Base-by-base conservation (phyloP, 768 basidiomycete genomes). In the Boletus subparvulus region DNA sequence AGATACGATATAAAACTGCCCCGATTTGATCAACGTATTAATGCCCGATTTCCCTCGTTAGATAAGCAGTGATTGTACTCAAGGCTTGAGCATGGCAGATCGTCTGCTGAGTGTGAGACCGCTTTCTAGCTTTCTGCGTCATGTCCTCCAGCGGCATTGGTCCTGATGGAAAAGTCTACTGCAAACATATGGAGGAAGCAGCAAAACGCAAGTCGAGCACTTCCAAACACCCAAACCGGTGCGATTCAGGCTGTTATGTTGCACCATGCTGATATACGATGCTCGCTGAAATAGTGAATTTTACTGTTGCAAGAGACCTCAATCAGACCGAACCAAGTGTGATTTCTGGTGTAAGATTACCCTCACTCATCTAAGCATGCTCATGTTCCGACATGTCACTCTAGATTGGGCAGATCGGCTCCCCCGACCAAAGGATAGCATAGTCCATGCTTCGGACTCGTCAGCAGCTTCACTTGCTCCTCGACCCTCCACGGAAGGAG, bases 1-100 rank as follows among this genome's bases (percentile, higher is more conserved):
- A 68, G 87, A 88, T 68, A 80, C 79, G 6, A 69, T 85, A 62
- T 90, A 54, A 55, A 41, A 40, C 8, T 13, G 21, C 6, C 14
- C 32, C 13, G 62, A 54, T 24, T 32, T 11, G 35, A 51, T 44
- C 32, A 19, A n/a, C 36, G 39, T 35, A 50, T 32, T 54, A 33
- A 43, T 37, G 21, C 19, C 42, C 37, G 26, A 0, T 21, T 6
- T 46, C 28, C n/a, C n/a, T 48, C 16, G 47, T 66, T 68, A 67
- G 62, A 65, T 67, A 68, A 69, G 55, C 65, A 43, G 19, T 19
- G 32, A 49, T 19, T 9, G 12, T 24, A 45, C 24, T 4, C 17
- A 17, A 32, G 32, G 32, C 32, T 9, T 24, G 37, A 40, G 33
- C 42, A 21, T 45, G 48, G 13, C 39, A 26, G 17, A 36, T 41